A percentile compares a stretch with the other conserved stretches of the same genome.
These are phyloP conservation scores for Peterozyma toletana DNA, from an alignment of 805 yeast species.

Conservation along the genomic window DNA sequence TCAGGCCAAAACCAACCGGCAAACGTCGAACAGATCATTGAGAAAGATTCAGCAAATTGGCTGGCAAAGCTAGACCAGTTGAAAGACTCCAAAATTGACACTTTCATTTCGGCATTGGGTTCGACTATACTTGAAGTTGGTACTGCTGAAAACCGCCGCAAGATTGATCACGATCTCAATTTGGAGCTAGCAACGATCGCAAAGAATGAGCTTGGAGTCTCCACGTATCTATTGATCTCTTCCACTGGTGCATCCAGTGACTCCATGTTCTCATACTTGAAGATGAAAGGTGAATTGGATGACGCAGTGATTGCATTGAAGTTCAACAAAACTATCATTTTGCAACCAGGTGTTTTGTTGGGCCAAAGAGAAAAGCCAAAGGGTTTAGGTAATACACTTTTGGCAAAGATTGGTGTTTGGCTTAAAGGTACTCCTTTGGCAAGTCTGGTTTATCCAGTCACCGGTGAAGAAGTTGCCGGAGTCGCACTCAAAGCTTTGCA, in stretches of 20 bases:
- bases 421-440: conserved; percentile 27
- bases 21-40: conserved; percentile 19
- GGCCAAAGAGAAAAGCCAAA: conserved; percentile 49
- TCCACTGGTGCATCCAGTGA: conserved; percentile 52
- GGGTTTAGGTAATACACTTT: conserved; percentile 27
- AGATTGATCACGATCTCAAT: conserved; percentile 72
- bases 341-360: conserved; percentile 70
- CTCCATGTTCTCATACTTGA: conserved; percentile 55
- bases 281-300: conserved; percentile 73
- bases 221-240: conserved; percentile 62
- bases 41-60: conserved; percentile 47
- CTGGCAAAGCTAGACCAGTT: conserved; percentile 23
- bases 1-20: not conserved
- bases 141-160: conserved; percentile 56
- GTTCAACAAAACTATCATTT: conserved; percentile 66
- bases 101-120: conserved; percentile 62
- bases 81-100: conserved; percentile 26
- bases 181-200: conserved; percentile 67
- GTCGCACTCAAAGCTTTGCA: conserved; percentile 33
- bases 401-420: conserved; percentile 23
- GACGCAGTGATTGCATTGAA: conserved; percentile 52
- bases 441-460: conserved; percentile 33
- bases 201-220: conserved; percentile 51
- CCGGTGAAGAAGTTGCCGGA: conserved; percentile 59
- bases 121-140: conserved; percentile 74